Conservation (phyloP, 176 grass and related monocot species). For the Aegilops sharonensis region DNA sequence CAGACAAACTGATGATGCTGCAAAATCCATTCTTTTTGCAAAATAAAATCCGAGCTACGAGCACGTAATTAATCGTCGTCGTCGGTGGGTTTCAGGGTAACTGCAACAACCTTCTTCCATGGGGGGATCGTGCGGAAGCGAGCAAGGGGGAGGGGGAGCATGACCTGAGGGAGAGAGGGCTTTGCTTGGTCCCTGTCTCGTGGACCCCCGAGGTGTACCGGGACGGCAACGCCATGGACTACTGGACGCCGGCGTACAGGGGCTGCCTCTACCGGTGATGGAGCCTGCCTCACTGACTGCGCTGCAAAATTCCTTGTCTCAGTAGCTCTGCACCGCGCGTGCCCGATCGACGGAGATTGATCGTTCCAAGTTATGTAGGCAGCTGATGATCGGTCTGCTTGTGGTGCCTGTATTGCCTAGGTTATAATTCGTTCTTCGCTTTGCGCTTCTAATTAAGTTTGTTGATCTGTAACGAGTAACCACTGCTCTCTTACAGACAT, state of each 20-base stretch:
- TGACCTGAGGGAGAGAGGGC: conserved; percentile 75
- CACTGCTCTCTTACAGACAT: neutral
- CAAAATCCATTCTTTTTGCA: neutral
- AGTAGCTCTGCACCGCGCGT: neutral
- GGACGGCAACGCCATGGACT: conserved; percentile 68
- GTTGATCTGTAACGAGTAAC: conserved; percentile 22
- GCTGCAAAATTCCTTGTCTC: neutral
- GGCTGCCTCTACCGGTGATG: conserved; percentile 75
- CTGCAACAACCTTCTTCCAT: conserved; percentile 29
- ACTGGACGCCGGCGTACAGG: conserved; percentile 81
- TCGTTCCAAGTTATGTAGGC: neutral
- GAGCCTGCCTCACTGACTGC: neutral
- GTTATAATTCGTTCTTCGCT: conserved; percentile 19
- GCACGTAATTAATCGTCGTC: neutral
- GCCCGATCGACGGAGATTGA: neutral
- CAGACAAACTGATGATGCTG: neutral
- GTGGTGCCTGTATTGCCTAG: conserved; percentile 29
- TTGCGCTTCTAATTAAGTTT: conserved; percentile 4
- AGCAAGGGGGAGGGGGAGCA: conserved; percentile 33
- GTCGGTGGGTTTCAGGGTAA: conserved; percentile 38
- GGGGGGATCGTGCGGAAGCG: conserved; percentile 57
- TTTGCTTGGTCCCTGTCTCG: conserved; percentile 88
- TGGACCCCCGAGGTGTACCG: conserved; percentile 59
- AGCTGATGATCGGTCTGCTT: neutral
- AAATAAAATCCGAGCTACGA: neutral